Conservation (phyloP, 129 eudicot species). For the Chrysanthemum makinoi region DNA sequence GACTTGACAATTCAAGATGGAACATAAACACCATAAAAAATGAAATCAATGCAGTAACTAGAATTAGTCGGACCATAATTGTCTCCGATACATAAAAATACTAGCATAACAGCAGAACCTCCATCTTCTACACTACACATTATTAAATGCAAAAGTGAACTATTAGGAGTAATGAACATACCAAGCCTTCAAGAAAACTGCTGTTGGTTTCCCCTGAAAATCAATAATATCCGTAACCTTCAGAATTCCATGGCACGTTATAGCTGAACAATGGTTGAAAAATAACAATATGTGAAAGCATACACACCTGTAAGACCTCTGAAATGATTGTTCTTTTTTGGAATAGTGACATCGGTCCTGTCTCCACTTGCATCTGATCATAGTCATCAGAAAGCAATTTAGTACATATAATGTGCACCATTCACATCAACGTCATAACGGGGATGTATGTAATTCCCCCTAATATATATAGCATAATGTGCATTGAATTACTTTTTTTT, state of each 20-base stretch:
- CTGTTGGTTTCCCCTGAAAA: conserved; percentile 62
- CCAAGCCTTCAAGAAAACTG: conserved; percentile 69
- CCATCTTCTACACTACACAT: neutral
- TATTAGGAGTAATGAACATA: conserved; percentile 22
- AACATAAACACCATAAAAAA: neutral
- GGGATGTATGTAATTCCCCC: no score
- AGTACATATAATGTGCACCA: neutral
- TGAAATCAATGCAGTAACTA: neutral
- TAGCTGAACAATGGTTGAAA: neutral
- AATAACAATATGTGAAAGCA: neutral
- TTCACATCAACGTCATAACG: neutral
- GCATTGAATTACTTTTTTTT: no score
- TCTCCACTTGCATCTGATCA: conserved; percentile 54
- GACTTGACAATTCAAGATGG: neutral
- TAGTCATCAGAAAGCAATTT: neutral
- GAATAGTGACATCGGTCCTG: conserved; percentile 21
- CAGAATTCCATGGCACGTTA: neutral
- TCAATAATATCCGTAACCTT: neutral
- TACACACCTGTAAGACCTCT: conserved; percentile 61
- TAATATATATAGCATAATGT: neutral
- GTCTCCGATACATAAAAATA: neutral
- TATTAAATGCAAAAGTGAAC: neutral
- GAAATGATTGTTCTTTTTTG: conserved; percentile 38
- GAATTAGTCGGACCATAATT: neutral
- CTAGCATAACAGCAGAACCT: neutral